A percentile compares a stretch with the other conserved stretches of the same genome.
These are phyloP conservation scores for Amanita polypyramis DNA, from an alignment of 768 basidiomycete species.

Conservation along the genomic window DNA sequence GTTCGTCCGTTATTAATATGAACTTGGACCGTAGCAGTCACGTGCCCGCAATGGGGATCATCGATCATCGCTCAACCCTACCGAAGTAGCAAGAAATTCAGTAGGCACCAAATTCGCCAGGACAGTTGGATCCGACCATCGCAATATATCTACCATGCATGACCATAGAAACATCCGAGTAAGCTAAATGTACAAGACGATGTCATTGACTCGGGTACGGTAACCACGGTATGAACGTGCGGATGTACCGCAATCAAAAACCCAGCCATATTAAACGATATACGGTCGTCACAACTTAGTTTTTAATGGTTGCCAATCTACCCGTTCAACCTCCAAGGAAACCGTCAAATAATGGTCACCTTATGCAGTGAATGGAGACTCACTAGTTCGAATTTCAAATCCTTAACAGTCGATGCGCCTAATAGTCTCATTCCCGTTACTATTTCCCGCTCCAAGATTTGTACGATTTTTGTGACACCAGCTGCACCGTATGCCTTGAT, in stretches of 20 bases:
- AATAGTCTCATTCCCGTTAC: constrained; percentile 64
- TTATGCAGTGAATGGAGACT: constrained; percentile 11
- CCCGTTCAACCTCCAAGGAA: constrained; percentile 42
- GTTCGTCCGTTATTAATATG: not conserved
- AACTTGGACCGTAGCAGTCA: constrained; percentile 5
- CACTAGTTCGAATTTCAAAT: constrained; percentile 72
- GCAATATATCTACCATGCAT: not conserved
- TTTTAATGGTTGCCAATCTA: constrained; percentile 50
- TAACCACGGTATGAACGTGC: no score
- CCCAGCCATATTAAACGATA: not conserved
- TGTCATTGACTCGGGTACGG: not conserved
- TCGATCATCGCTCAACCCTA: not conserved
- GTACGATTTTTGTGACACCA: constrained; percentile 55
- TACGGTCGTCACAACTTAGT: constrained; percentile 21
- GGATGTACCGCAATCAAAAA: not conserved
- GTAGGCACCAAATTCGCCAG: not conserved
- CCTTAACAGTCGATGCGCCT: constrained; percentile 53
- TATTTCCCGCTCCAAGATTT: constrained; percentile 72
- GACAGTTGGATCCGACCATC: not conserved
- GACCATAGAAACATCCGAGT: not conserved
- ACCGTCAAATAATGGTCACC: not conserved
- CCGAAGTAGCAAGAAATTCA: not conserved
- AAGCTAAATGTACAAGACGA: not conserved
- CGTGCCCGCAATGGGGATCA: constrained; percentile 1
- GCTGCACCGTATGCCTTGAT: constrained; percentile 63